Evolutionary conservation across 2,329 filamentous ascomycete species (phyloP).

Genomic region (Epichloe bromicola): DNA sequence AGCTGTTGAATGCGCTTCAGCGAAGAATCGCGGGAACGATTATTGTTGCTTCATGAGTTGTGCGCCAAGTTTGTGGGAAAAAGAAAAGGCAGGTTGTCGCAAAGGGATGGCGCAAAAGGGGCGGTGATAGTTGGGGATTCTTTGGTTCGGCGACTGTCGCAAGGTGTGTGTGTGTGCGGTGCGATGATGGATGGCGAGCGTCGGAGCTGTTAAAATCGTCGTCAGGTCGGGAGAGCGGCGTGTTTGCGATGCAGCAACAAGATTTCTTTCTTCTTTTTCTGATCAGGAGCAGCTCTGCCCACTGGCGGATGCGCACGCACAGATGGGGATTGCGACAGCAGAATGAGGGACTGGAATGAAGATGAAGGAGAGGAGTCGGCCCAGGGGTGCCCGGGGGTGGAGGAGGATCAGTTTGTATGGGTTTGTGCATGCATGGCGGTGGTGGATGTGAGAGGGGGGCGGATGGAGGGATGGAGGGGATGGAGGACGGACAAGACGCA

Average conservation of each 20-base stretch:
- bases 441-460: background rate
- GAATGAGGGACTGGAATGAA: slow-evolving; percentile 21
- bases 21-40: slow-evolving; percentile 1
- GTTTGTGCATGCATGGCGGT: slow-evolving; percentile 6
- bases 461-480: background rate
- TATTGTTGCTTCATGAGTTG: background rate
- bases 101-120: background rate
- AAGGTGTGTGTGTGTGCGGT: background rate
- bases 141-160: background rate
- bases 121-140: background rate
- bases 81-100: background rate
- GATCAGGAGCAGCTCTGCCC: slow-evolving; percentile 4
- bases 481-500: background rate
- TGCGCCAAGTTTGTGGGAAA: background rate
- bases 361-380: slow-evolving; percentile 16
- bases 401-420: slow-evolving; percentile 7
- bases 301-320: slow-evolving; percentile 9
- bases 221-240: slow-evolving; percentile 5
- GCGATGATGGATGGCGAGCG: background rate
- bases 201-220: slow-evolving; percentile 4
- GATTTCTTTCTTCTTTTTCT: background rate
- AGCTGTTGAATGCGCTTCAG: slow-evolving; percentile 1
- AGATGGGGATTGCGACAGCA: slow-evolving; percentile 11
- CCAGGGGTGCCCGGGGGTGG: slow-evolving; percentile 6
- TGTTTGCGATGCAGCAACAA: background rate